Percentiles rank a stretch among this genome's conserved stretches.
phyloP scores from a whole-genome alignment of 805 yeast genomes.

The Yarrowia phangngaensis region DNA sequence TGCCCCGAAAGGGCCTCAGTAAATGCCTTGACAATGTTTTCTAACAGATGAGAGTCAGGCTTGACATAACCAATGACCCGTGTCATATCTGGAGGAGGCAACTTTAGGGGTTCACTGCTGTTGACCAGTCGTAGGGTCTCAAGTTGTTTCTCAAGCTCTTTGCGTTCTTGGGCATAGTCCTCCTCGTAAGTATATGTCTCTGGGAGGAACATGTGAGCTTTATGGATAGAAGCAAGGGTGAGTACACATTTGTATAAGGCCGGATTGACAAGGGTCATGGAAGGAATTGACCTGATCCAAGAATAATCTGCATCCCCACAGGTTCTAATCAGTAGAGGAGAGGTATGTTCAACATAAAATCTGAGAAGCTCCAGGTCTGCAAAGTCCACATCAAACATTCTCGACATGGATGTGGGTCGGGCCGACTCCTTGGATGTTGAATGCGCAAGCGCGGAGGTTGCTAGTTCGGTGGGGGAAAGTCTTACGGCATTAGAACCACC shows the following conservation, averaged over 20 bases:
- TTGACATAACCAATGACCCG: conserved; percentile 18
- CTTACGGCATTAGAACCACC: conserved; percentile 3
- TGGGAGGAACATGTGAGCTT: conserved; percentile 23
- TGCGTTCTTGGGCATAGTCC: conserved; percentile 18
- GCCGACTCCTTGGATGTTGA: conserved; percentile 17
- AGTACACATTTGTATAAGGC: conserved; percentile 24
- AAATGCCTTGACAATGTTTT: conserved; percentile 18
- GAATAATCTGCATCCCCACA: conserved; percentile 25
- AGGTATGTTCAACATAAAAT: conserved; percentile 22
- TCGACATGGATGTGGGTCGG: conserved; percentile 18
- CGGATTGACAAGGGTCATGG: conserved; percentile 22
- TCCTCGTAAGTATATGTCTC: conserved; percentile 24
- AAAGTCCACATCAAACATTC: conserved; percentile 25
- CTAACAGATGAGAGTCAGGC: conserved; percentile 17
- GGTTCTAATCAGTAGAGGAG: conserved; percentile 9
- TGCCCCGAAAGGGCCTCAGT: conserved; percentile 19
- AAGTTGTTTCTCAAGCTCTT: conserved; percentile 13
- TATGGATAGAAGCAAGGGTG: conserved; percentile 22
- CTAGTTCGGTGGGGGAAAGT: conserved; percentile 18
- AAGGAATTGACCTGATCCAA: conserved; percentile 24
- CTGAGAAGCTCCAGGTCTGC: conserved; percentile 24
- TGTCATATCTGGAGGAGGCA: conserved; percentile 25
- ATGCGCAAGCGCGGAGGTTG: conserved; percentile 18
- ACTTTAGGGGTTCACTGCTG: conserved; percentile 3
- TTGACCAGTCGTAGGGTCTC: background rate